Base-by-base conservation (phyloP, 2,329 filamentous ascomycete species). In the Penicillium sp. region DNA sequence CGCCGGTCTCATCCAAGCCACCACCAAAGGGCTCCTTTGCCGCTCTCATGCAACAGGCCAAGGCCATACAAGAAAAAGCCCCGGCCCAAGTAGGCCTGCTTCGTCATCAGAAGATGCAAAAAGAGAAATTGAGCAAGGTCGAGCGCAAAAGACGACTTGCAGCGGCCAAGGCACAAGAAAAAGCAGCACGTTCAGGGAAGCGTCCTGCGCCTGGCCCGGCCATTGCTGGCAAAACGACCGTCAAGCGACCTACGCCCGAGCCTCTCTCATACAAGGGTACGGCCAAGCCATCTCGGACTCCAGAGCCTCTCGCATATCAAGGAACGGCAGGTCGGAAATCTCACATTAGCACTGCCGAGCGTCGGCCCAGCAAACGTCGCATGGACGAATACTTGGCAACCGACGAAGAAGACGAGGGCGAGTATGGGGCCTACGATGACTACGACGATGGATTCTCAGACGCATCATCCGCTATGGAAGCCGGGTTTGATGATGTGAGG, bases 1-100 rank as follows among this genome's bases (percentile, higher is more conserved):
- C 41, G 28, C 38, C 57, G 1, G 48, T 61, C 15, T 71, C 71
- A 11, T 71, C 73, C 25, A 80, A 79, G 55, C 74, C 82, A 4
- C 82, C 83, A 5, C 84, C 84, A 60, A 84, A 83, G 66, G 83
- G 84, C 31, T 85, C 83, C 1, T 89, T 83, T 71, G 82, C 84
- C 45, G 85, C 85, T 52, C 79, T 88, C 45, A 80, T 88, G 73
- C 79, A 80, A 58, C 80, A 82, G 65, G 86, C 86, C 47, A 84
- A 87, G 69, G 82, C 82, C 51, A 79, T 80, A 57, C 80, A 78
- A 67, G 75, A 81, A 53, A 76, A 79, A 63, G 78, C 78, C 14
- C 74, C 79, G 25, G 72, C 78, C 39, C 66, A 74, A 56, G 72
- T 83, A 39, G 84, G 83, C 41, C 76, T 81, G 47, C 82, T 87